Evolutionary conservation across 768 basidiomycete genomes (phyloP).

Genomic region (Imleria badia): DNA sequence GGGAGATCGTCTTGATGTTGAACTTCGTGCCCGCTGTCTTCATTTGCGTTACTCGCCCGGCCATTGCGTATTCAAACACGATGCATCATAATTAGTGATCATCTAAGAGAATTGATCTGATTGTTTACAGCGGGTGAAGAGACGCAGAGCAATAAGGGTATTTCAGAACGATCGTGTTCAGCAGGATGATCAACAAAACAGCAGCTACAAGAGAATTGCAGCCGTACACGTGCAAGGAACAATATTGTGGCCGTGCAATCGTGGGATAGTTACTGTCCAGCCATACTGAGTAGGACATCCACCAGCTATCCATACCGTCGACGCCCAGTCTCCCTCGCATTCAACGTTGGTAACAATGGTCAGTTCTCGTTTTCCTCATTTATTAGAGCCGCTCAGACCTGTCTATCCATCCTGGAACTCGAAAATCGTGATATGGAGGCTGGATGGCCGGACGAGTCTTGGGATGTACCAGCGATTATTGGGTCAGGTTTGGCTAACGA

Average conservation of each 20-base stretch:
- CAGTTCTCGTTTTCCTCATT: constrained; percentile 6
- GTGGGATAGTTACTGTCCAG: constrained; percentile 11
- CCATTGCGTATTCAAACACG: no score
- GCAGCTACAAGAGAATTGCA: no score
- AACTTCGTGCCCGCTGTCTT: neutral
- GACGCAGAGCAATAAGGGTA: no score
- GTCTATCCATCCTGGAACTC: neutral
- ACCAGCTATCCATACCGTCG: constrained; percentile 10
- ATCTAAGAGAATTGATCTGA: no score
- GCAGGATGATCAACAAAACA: no score
- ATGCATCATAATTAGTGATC: no score
- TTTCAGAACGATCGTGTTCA: no score
- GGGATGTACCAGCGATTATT: constrained; percentile 8
- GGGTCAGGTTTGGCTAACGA: constrained; percentile 15
- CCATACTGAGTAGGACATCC: neutral
- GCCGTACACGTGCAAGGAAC: no score
- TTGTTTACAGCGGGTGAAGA: no score
- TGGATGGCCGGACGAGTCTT: constrained; percentile 16
- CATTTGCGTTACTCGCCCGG: no score
- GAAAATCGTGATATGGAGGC: neutral
- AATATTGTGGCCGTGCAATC: constrained; percentile 14
- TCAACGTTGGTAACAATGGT: constrained; percentile 25
- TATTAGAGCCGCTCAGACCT: neutral
- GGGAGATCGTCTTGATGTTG: neutral
- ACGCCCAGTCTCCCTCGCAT: constrained; percentile 8